These are phyloP conservation scores for Pichia cephalocereana DNA, from an alignment of 805 yeast genomes.

Conservation along the genomic window DNA sequence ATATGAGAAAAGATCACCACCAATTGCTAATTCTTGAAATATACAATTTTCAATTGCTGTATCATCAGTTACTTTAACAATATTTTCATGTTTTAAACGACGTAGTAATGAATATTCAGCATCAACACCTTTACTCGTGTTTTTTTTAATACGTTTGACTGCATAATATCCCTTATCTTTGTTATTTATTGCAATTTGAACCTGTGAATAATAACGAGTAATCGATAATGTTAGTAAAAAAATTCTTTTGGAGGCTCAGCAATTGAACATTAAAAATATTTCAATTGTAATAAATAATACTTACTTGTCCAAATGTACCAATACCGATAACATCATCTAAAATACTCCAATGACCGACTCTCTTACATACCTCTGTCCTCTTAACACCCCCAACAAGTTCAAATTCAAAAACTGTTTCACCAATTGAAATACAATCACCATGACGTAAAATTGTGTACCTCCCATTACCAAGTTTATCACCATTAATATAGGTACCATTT, in stretches of 20 bases:
- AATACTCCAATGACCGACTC: constrained; percentile 31
- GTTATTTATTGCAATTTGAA: constrained; percentile 25
- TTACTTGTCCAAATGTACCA: constrained; percentile 50
- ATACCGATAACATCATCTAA: constrained; percentile 35
- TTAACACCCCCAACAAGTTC: not conserved
- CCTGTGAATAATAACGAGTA: not conserved
- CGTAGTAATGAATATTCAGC: constrained; percentile 44
- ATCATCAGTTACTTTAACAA: constrained; percentile 70
- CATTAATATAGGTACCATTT: constrained; percentile 43
- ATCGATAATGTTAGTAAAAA: not conserved
- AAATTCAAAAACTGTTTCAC: not conserved
- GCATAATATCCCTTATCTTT: constrained; percentile 31
- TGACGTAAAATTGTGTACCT: constrained; percentile 25
- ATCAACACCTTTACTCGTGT: constrained; percentile 22
- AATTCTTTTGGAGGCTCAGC: not conserved
- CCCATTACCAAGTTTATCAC: constrained; percentile 18
- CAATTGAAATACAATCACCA: constrained; percentile 29
- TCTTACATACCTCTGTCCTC: not conserved
- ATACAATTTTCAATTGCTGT: constrained; percentile 60
- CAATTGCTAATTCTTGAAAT: constrained; percentile 89
- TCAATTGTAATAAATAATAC: not conserved
- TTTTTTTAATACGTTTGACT: constrained; percentile 31
- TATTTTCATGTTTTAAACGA: constrained; percentile 79
- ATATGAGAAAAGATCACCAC: constrained; percentile 91
- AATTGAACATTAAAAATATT: not conserved